These are phyloP conservation scores for Claviceps sp. DNA, from an alignment of 2,329 filamentous ascomycete genomes.

Conservation along the genomic window DNA sequence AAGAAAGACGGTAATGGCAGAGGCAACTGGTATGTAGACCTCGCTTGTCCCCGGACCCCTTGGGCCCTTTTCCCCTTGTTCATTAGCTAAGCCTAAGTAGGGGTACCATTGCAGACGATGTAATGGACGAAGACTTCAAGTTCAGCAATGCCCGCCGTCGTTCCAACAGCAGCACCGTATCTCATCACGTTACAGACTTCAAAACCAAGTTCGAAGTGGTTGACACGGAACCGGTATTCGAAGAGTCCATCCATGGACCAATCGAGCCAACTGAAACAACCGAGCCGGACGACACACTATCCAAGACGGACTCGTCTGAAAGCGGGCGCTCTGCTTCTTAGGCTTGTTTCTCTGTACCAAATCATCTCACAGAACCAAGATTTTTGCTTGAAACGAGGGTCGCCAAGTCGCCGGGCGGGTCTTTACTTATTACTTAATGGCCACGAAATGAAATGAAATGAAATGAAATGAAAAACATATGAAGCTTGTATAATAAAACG, in stretches of 20 bases:
- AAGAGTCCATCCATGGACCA: conserved; percentile 69
- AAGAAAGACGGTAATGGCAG: conserved; percentile 94
- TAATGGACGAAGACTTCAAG: conserved; percentile 72
- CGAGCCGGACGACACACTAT: conserved; percentile 40
- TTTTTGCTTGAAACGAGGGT: conserved; percentile 2
- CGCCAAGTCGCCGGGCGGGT: not conserved
- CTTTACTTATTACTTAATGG: not conserved
- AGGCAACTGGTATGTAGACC: conserved; percentile 72
- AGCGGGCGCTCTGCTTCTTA: conserved; percentile 39
- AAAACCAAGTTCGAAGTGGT: conserved; percentile 95
- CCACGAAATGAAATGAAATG: conserved; percentile 13
- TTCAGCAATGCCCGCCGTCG: conserved; percentile 78
- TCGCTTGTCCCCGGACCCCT: not conserved
- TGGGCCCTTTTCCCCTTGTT: not conserved
- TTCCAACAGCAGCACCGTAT: conserved; percentile 75
- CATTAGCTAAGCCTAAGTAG: conserved; percentile 30
- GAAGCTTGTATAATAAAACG: conserved; percentile 2
- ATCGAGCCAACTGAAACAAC: conserved; percentile 20
- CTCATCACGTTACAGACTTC: conserved; percentile 59
- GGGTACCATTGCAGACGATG: conserved; percentile 73
- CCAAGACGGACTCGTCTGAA: conserved; percentile 46
- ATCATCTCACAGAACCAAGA: conserved; percentile 11
- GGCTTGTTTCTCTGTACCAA: conserved; percentile 13
- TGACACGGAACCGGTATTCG: conserved; percentile 83
- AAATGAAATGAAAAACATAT: conserved; percentile 6